Evolutionary conservation across 805 yeast species (phyloP).

Genomic region (Candida ovalis): DNA sequence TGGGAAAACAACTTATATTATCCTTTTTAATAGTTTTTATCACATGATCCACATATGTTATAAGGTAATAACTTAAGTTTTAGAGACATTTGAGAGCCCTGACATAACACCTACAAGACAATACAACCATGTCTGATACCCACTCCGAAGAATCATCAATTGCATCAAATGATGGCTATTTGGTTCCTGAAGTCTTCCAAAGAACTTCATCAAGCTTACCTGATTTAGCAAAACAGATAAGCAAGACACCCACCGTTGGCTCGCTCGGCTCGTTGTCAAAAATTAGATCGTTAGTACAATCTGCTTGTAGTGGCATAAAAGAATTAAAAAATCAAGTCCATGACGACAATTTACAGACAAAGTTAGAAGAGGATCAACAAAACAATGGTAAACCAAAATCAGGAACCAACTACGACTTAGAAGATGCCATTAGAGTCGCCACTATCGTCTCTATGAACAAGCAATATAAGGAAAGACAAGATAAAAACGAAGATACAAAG

Average conservation of each 20-base stretch:
- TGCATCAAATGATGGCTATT: background rate
- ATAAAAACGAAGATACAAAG: background rate
- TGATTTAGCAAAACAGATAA: background rate
- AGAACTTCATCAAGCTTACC: background rate
- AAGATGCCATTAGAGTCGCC: conserved; percentile 25
- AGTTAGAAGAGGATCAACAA: conserved; percentile 5
- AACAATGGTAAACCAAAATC: conserved; percentile 14
- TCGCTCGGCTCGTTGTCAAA: conserved; percentile 7
- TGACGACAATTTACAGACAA: conserved; percentile 21
- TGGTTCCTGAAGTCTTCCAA: background rate
- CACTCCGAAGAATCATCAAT: background rate
- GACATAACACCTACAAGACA: too few relatives aligned
- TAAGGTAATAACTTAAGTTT: too few relatives aligned
- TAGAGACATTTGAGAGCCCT: too few relatives aligned
- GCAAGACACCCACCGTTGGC: background rate
- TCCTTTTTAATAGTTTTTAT: too few relatives aligned
- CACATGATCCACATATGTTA: too few relatives aligned
- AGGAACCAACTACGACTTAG: conserved; percentile 19
- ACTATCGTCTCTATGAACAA: conserved; percentile 4
- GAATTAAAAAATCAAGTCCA: conserved; percentile 18
- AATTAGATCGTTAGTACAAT: background rate
- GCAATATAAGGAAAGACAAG: conserved; percentile 2
- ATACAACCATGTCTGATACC: too few relatives aligned
- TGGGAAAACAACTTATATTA: too few relatives aligned
- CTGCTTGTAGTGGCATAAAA: conserved; percentile 11